phyloP scores from a whole-genome alignment of 495 filamentous ascomycete species.

The Aspergillus kassunensis region DNA sequence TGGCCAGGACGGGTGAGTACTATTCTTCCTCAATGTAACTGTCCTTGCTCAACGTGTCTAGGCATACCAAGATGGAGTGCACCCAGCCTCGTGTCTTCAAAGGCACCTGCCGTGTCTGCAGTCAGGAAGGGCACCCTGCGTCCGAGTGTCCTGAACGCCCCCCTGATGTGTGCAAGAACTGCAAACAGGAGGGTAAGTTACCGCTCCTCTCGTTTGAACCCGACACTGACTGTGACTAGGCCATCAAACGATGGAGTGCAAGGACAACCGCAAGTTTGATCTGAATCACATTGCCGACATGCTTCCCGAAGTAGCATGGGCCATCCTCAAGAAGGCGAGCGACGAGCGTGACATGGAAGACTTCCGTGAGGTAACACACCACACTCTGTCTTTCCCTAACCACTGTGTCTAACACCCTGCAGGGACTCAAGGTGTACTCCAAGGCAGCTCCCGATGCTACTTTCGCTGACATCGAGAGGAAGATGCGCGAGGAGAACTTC shows the following conservation, averaged over 20 bases:
- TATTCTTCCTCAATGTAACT: background rate
- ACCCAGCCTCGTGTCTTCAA: slow-evolving; percentile 62
- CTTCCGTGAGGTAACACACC: slow-evolving; percentile 61
- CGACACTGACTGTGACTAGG: slow-evolving; percentile 45
- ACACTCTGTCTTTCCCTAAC: too few species aligned
- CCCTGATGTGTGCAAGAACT: slow-evolving; percentile 68
- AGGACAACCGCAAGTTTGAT: slow-evolving; percentile 64
- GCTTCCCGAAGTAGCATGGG: slow-evolving; percentile 67
- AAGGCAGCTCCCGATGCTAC: slow-evolving; percentile 65
- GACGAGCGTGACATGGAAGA: slow-evolving; percentile 64
- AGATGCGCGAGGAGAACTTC: slow-evolving; percentile 62
- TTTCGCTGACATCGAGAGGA: slow-evolving; percentile 67
- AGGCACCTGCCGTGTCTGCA: slow-evolving; percentile 68
- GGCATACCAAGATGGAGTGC: slow-evolving; percentile 65
- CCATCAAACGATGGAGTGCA: slow-evolving; percentile 64
- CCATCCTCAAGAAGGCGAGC: slow-evolving; percentile 57
- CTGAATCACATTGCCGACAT: slow-evolving; percentile 54
- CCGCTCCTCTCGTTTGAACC: too few species aligned
- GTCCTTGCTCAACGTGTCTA: slow-evolving; percentile 20
- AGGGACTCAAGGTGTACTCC: slow-evolving; percentile 66
- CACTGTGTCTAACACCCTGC: too few species aligned
- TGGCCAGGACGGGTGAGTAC: slow-evolving; percentile 61
- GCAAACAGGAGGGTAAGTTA: slow-evolving; percentile 60
- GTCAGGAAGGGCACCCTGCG: slow-evolving; percentile 67
- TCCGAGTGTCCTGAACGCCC: slow-evolving; percentile 67